Evolutionary conservation across 2,329 filamentous ascomycete species (phyloP).

Genomic region (Aspergillus pseudoglaucus): DNA sequence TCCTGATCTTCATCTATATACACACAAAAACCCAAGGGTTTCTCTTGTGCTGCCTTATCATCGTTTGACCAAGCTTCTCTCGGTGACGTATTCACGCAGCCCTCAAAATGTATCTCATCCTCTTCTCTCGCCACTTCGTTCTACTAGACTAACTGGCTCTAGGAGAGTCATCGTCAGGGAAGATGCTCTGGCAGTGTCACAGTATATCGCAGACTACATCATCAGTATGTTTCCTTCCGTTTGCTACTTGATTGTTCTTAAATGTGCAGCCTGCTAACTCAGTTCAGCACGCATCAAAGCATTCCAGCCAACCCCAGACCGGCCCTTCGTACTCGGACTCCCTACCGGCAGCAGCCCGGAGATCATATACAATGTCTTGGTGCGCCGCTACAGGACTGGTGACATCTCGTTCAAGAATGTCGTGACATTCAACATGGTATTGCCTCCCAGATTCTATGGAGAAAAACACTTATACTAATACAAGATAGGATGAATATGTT

Average conservation of each 20-base stretch:
- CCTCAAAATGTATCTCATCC: constrained; percentile 18
- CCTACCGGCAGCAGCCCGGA: constrained; percentile 79
- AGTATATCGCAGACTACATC: constrained; percentile 75
- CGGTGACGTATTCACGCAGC: constrained; percentile 21
- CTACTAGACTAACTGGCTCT: constrained; percentile 8
- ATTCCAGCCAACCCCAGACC: constrained; percentile 64
- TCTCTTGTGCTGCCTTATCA: background rate
- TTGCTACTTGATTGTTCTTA: too few relatives aligned
- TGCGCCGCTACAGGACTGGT: constrained; percentile 41
- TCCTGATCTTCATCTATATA: constrained; percentile 1
- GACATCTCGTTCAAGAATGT: constrained; percentile 81
- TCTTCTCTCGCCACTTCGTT: background rate
- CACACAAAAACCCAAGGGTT: background rate
- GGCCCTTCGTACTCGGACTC: constrained; percentile 75
- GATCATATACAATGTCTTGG: constrained; percentile 69
- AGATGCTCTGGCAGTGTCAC: constrained; percentile 60
- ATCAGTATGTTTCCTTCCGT: constrained; percentile 47
- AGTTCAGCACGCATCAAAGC: constrained; percentile 64
- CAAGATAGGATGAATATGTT: constrained; percentile 70
- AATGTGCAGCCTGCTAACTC: background rate
- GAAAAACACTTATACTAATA: background rate
- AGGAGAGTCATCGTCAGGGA: constrained; percentile 84
- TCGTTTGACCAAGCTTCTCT: background rate
- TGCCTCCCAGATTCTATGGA: background rate
- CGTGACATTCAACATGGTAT: constrained; percentile 85